Percentiles rank a stretch among this genome's conserved stretches.
Evolutionary conservation across 768 basidiomycete genomes (phyloP).

Genomic region (Trametes villosa): DNA sequence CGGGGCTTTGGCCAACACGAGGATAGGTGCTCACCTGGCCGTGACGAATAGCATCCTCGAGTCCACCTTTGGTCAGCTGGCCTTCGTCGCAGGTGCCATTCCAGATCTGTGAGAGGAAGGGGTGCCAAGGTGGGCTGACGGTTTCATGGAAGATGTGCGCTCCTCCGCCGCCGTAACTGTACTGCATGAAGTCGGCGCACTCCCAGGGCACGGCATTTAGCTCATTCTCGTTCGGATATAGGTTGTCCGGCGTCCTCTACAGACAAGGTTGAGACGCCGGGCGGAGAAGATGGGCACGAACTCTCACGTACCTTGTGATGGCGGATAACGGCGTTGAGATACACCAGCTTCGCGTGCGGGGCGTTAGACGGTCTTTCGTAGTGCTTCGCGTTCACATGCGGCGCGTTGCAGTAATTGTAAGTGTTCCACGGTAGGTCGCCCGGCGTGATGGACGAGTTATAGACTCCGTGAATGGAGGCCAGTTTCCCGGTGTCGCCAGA

Average conservation of each 20-base stretch:
- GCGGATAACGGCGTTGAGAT: slow-evolving; percentile 47
- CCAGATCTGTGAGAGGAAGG: slow-evolving; percentile 50
- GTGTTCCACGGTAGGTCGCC: slow-evolving; percentile 49
- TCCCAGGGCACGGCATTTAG: slow-evolving; percentile 47
- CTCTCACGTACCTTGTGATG: slow-evolving; percentile 48
- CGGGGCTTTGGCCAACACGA: too few relatives aligned
- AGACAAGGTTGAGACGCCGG: background rate
- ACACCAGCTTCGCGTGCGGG: slow-evolving; percentile 40
- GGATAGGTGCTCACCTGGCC: slow-evolving; percentile 34
- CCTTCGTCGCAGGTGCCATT: slow-evolving; percentile 52
- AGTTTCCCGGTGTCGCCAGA: slow-evolving; percentile 11
- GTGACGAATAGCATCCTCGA: slow-evolving; percentile 47
- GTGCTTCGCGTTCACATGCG: slow-evolving; percentile 50
- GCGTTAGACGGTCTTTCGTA: slow-evolving; percentile 38
- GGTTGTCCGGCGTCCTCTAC: slow-evolving; percentile 54
- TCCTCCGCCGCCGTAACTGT: slow-evolving; percentile 42
- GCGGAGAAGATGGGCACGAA: background rate
- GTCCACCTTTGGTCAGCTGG: slow-evolving; percentile 49
- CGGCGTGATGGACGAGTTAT: slow-evolving; percentile 50
- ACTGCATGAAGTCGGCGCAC: slow-evolving; percentile 43
- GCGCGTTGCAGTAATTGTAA: slow-evolving; percentile 59
- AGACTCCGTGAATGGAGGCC: slow-evolving; percentile 40
- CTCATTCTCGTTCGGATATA: slow-evolving; percentile 47
- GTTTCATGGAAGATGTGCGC: slow-evolving; percentile 46
- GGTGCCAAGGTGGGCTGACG: slow-evolving; percentile 44